These are phyloP conservation scores for Xylaria scruposa DNA, from an alignment of 495 filamentous ascomycete genomes.

Conservation along the genomic window DNA sequence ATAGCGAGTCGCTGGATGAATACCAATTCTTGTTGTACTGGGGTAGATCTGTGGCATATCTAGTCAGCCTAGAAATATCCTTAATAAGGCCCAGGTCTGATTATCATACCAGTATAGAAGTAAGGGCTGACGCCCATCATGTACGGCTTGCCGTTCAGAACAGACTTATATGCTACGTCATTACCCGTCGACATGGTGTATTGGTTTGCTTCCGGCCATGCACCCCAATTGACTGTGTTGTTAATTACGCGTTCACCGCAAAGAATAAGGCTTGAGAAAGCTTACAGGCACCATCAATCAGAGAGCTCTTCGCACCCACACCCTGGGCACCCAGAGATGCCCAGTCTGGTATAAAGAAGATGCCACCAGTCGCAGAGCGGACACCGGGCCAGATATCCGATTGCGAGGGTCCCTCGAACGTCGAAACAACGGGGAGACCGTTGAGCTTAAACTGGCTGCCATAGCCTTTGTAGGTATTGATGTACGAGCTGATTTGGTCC, in stretches of 20 bases:
- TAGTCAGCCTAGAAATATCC: constrained; percentile 6
- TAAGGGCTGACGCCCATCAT: constrained; percentile 84
- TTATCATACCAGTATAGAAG: constrained; percentile 65
- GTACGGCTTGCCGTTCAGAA: constrained; percentile 64
- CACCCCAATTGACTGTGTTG: constrained; percentile 67
- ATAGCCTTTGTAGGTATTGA: constrained; percentile 62
- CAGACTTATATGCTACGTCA: constrained; percentile 61
- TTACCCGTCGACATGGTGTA: constrained; percentile 57
- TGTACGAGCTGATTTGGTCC: constrained; percentile 59
- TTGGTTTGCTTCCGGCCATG: constrained; percentile 69
- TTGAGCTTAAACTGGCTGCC: constrained; percentile 62
- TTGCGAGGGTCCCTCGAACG: constrained; percentile 70
- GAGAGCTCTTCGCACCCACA: constrained; percentile 49
- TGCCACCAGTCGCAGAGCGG: constrained; percentile 53
- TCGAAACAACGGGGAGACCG: constrained; percentile 69
- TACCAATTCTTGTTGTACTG: constrained; percentile 76
- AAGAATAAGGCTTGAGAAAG: background rate
- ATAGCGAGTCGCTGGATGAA: constrained; percentile 72
- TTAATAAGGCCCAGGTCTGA: background rate
- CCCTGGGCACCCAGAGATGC: constrained; percentile 62
- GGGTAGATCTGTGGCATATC: constrained; percentile 58
- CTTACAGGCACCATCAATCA: constrained; percentile 66
- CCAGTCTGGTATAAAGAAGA: constrained; percentile 71
- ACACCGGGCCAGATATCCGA: constrained; percentile 65
- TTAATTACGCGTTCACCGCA: constrained; percentile 16